Evolutionary conservation across 177 flowering plant species (phyloP), one percentile per base, ranked within the genome.

Genomic region (Vitis hybrid): DNA sequence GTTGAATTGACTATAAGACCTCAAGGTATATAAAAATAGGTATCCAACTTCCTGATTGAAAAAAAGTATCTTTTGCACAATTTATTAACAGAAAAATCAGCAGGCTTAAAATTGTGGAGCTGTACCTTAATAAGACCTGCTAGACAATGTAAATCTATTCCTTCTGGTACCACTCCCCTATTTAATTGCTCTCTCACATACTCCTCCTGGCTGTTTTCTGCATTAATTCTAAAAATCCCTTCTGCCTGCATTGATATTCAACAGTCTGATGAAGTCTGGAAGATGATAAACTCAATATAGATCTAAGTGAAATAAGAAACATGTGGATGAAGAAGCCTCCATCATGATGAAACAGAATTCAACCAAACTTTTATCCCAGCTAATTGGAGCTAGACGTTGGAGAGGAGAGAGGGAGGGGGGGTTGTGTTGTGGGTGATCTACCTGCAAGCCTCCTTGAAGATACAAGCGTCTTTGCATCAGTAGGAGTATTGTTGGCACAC

Each of bases 51-150:
- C 30, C 30, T 26, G 30, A 26, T 26, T 26, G 30, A 26, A 26
- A 26, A 26, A 26, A 26, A 26, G 30, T 26, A 26, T 26, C 30
- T 26, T 26, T 26, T 26, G 30, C 30, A 26, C 30, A 26, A 26
- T 26, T 26, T 26, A 26, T 26, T 26, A 26, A 26, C 30, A 26
- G 30, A 26, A 26, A 26, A 26, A 26, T 26, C 30, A 26, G 4
- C 30, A 26, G 30, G 30, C 30, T 26, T 63, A n/a, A 13, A 61
- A 21, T 30, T 23, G 14, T n/a, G 56, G 23, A 40, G 49, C 18
- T 66, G 58, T 79, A 89, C 96, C 96, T 91, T 91, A 63, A 91
- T 92, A 63, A 90, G 88, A 40, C 97, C 97, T 30, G 93, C 93
- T 69, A 92, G 74, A 77, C 95, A 93, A 70, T 93, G 98, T 18